A percentile compares a stretch with the other conserved stretches of the same genome.
These are phyloP conservation scores for Alternaria gansuensis DNA, from an alignment of 2,329 filamentous ascomycete species.

Conservation along the genomic window DNA sequence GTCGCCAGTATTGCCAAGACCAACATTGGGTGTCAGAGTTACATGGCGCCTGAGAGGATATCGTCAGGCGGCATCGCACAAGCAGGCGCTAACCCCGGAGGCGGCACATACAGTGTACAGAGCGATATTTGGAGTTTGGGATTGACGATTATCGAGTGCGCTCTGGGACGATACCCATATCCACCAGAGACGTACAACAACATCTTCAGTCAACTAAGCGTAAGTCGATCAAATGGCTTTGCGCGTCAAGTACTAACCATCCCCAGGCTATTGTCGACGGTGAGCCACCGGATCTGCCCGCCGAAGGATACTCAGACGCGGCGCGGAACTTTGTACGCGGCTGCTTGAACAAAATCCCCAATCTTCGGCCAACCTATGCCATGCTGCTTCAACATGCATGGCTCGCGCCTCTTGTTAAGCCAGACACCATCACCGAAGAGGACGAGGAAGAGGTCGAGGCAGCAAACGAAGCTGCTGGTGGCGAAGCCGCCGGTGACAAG, in stretches of 20 bases:
- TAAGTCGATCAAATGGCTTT: slow-evolving; percentile 62
- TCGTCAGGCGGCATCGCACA: slow-evolving; percentile 82
- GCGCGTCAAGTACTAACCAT: slow-evolving; percentile 7
- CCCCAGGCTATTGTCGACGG: slow-evolving; percentile 93
- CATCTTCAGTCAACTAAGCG: slow-evolving; percentile 95
- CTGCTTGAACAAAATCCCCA: slow-evolving; percentile 92
- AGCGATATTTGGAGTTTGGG: slow-evolving; percentile 98
- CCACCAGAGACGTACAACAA: slow-evolving; percentile 97
- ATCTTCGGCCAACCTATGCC: slow-evolving; percentile 90
- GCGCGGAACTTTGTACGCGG: slow-evolving; percentile 87
- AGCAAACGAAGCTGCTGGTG: slow-evolving; percentile 57
- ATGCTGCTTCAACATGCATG: slow-evolving; percentile 90
- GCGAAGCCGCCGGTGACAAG: slow-evolving; percentile 46
- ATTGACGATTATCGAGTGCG: slow-evolving; percentile 93
- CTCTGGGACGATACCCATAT: slow-evolving; percentile 92
- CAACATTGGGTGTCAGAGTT: slow-evolving; percentile 98
- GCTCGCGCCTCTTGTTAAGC: slow-evolving; percentile 79
- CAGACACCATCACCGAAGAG: slow-evolving; percentile 76
- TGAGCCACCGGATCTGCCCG: slow-evolving; percentile 87
- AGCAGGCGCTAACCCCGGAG: slow-evolving; percentile 70
- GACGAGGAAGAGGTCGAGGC: slow-evolving; percentile 66
- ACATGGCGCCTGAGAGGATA: slow-evolving; percentile 98
- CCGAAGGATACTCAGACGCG: slow-evolving; percentile 77
- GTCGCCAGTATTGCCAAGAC: slow-evolving; percentile 98
- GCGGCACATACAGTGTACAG: slow-evolving; percentile 95